phyloP scores from a whole-genome alignment of 2,329 filamentous ascomycete genomes.

The Colletotrichum spinosum region DNA sequence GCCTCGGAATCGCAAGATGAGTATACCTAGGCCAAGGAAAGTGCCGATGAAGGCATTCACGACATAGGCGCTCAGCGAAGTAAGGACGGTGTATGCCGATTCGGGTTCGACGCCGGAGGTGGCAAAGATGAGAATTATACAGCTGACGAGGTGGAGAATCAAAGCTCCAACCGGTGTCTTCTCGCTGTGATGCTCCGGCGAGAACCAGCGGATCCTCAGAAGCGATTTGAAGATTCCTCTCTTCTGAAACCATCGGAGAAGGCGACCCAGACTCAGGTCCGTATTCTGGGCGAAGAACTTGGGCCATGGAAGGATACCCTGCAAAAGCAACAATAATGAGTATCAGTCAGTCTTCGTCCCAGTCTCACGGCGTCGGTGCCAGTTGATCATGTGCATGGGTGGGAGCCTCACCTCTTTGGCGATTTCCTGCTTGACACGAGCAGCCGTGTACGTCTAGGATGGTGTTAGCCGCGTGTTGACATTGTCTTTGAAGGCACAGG shows the following conservation, averaged over 20 bases:
- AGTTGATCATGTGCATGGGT: background rate
- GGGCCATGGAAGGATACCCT: slow-evolving; percentile 62
- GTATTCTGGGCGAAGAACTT: slow-evolving; percentile 58
- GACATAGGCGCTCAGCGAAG: slow-evolving; percentile 47
- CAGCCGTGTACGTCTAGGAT: slow-evolving; percentile 61
- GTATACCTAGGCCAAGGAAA: slow-evolving; percentile 49
- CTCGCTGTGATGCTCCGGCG: slow-evolving; percentile 50
- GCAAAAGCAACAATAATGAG: background rate
- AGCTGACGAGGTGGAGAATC: slow-evolving; percentile 48
- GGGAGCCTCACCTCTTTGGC: slow-evolving; percentile 57
- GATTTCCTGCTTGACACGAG: slow-evolving; percentile 70
- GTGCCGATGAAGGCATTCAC: slow-evolving; percentile 50
- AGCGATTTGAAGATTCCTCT: slow-evolving; percentile 45
- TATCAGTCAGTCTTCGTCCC: background rate
- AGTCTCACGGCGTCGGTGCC: background rate
- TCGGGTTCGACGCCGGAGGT: slow-evolving; percentile 43
- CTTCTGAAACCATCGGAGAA: slow-evolving; percentile 46
- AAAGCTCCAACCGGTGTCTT: slow-evolving; percentile 51
- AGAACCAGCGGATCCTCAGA: slow-evolving; percentile 45
- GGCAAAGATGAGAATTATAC: slow-evolving; percentile 49
- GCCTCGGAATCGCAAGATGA: slow-evolving; percentile 49
- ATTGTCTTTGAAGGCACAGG: too few species aligned
- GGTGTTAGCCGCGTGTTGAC: background rate
- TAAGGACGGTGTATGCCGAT: slow-evolving; percentile 47
- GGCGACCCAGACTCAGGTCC: slow-evolving; percentile 48